Base-by-base conservation (phyloP, 2,329 filamentous ascomycete species). In the Colletotrichum endophyticum region DNA sequence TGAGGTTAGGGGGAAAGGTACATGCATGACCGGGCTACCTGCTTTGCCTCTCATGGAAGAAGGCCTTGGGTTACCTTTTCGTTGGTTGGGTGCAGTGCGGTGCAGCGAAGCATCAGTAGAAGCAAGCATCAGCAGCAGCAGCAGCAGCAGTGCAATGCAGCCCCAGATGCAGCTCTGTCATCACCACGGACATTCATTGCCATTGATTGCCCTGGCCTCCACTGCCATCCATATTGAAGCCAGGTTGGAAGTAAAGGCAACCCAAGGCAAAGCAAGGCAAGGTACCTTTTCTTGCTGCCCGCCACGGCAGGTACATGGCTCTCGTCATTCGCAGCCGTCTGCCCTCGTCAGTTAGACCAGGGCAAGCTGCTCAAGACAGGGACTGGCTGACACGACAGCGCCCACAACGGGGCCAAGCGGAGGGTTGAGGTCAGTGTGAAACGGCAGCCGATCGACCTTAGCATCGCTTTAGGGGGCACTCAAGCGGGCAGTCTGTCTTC, bases 361-460 rank as follows among this genome's bases (percentile, higher is more conserved):
- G 68, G 57, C n/a, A 63, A 59, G 34, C 6, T 53, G 44, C 44
- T 25, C 53, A 16, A 28, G 49, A 59, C 70, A 66, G 57, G 74
- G 71, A 69, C 64, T 76, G 73, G 73, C 70, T 73, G 70, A 73
- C 73, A 68, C 59, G 64, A 76, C 59, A 68, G 57, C 73, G 64
- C 70, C 70, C 62, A 69, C 49, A 69, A 73, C 70, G 70, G 70
- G 73, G 73, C 64, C 59, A 76, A 76, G 70, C 70, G 73, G 70
- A 73, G 70, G 70, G 57, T 70, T 69, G 70, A 69, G 64, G 57
- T 73, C 73, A 76, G 70, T 69, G 59, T 76, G 74, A 76, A 76
- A 76, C 74, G 74, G 64, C 74, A 73, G 70, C 27, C 59, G 74
- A 76, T 76, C 73, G 73, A 67, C 73, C 70, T 67, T 67, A 36